Conservation (phyloP, 2,329 filamentous ascomycete genomes). For the Coniochaeta prunicola region DNA sequence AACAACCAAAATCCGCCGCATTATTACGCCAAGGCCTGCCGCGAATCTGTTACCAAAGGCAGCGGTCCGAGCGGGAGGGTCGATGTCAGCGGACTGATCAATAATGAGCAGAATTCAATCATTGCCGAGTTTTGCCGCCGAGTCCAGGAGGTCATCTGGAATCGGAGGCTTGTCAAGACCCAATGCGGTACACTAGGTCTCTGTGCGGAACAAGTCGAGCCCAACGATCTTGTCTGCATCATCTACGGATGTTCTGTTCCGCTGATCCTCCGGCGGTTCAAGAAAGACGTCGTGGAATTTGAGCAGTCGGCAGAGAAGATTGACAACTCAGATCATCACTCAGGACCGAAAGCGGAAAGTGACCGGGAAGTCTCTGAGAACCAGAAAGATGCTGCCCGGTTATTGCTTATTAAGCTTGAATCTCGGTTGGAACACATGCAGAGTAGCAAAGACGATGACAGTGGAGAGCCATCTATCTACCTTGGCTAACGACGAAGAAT, state of each 20-base stretch:
- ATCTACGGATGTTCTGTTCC: conserved; percentile 8
- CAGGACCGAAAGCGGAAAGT: neutral
- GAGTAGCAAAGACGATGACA: too few species aligned
- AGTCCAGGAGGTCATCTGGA: conserved; percentile 20
- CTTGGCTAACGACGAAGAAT: too few species aligned
- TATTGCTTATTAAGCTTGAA: too few species aligned
- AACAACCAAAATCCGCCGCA: conserved; percentile 16
- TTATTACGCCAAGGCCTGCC: conserved; percentile 17
- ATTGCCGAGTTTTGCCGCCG: conserved; percentile 18
- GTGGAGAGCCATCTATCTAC: too few species aligned
- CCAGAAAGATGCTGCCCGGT: too few species aligned
- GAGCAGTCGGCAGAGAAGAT: neutral
- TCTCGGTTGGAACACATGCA: too few species aligned
- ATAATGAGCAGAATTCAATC: conserved; percentile 18
- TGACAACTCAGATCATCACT: neutral
- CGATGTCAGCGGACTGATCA: conserved; percentile 15
- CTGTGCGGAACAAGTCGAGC: conserved; percentile 4
- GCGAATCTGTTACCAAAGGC: conserved; percentile 15
- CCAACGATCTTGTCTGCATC: conserved; percentile 14
- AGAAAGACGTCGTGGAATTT: neutral
- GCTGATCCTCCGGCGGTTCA: neutral
- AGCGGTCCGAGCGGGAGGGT: conserved; percentile 12
- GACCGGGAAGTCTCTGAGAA: neutral
- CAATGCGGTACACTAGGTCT: conserved; percentile 8
- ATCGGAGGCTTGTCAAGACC: conserved; percentile 15